These are phyloP conservation scores for Neopestalotiopsis sp. DNA, from an alignment of 2,329 filamentous ascomycete species.

Conservation along the genomic window DNA sequence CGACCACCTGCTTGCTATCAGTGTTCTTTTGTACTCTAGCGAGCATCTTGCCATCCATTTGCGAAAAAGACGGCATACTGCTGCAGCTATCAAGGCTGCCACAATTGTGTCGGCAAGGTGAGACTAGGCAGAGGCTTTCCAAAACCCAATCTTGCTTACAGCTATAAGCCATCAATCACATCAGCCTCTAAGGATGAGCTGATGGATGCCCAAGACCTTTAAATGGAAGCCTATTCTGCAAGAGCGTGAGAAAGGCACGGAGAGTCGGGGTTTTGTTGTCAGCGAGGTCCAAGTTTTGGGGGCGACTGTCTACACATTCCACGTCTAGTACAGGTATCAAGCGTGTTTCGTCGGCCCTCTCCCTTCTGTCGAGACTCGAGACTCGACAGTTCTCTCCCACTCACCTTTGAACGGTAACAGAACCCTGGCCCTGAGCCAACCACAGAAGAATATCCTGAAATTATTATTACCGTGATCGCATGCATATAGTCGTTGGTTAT, in stretches of 20 bases:
- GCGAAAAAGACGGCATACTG: not conserved
- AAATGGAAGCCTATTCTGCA: constrained; percentile 8
- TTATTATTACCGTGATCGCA: not conserved
- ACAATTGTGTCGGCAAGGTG: not conserved
- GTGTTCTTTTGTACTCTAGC: not conserved
- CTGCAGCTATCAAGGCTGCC: constrained; percentile 1
- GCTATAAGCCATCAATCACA: not conserved
- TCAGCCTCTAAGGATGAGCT: not conserved
- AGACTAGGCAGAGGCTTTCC: constrained; percentile 5
- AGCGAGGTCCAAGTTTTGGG: not conserved
- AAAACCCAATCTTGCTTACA: not conserved
- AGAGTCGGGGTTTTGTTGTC: constrained; percentile 4
- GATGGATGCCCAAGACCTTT: not conserved
- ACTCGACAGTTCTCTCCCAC: not conserved
- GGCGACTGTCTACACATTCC: not conserved
- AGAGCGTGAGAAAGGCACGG: not conserved
- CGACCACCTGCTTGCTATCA: not conserved
- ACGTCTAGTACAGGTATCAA: not conserved
- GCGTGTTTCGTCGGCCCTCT: constrained; percentile 14
- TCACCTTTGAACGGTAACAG: not conserved
- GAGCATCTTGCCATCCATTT: not conserved
- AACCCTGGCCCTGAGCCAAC: constrained; percentile 14
- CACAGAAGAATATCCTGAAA: not conserved
- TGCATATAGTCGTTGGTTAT: not conserved
- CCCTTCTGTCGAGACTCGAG: not conserved